Base-by-base conservation (phyloP, 2,329 filamentous ascomycete species). In the Fonsecaea nubica region DNA sequence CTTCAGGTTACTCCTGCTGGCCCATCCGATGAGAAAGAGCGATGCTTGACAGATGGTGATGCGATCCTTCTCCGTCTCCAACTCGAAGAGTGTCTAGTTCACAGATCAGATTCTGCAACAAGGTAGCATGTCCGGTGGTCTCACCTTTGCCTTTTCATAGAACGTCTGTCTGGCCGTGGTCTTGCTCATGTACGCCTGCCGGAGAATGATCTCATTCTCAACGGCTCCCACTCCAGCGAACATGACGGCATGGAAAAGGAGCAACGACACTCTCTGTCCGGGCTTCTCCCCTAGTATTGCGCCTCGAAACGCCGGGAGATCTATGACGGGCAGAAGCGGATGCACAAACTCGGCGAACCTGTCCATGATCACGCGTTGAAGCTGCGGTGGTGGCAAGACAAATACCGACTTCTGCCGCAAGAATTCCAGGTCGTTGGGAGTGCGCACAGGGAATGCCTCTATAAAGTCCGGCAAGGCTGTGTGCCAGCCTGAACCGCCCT, bases 1-100 rank as follows among this genome's bases (percentile, higher is more conserved):
- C 21, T 58, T 58, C 12, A 38, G 30, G 25, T 58, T 35, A n/a
- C 21, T 58, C n/a, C 36, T 32, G 21, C 55, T 40, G 12, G 59
- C 25, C 59, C 59, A 62, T 18, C 59, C 53, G n/a, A 62, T 53
- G 48, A 62, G 53, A n/a, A 62, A 25, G 35, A 62, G 18, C n/a
- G 59, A 48, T n/a, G 59, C 59, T 18, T 62, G 59, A 33, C 59
- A 53, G 25, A 42, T 55, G 50, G 21, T 32, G 4, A 62, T 25
- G 35, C 59, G 59, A 42, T 62, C 59, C 25, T 30, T 53, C 33
- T 62, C 59, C 9, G 38, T 36, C 21, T 62, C 48, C 50, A 62
- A 25, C n/a, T 62, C 59, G 4, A 62, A 33, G 9, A 62, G 38
- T 9, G 30, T 35, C 59, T 62, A 18, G 30, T 36, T 13, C 18